Base-by-base conservation (phyloP, 2,329 filamentous ascomycete genomes). In the Trichoderma sp. region DNA sequence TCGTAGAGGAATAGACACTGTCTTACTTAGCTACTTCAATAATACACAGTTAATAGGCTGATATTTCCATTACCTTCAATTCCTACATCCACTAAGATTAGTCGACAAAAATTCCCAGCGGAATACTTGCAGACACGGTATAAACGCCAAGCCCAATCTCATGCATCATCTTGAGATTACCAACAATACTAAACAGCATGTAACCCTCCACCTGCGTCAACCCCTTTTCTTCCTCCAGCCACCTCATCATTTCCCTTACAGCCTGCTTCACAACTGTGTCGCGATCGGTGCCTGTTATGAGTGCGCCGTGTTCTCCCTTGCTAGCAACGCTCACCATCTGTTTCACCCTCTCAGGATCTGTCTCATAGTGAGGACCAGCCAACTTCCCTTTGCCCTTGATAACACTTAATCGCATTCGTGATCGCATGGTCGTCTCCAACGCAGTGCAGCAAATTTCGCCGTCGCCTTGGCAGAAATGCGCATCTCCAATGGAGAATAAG, bases 381-480 rank as follows among this genome's bases (percentile, higher is more conserved):
- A 89, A 82, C 84, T 85, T 88, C 14, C 82, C 79, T 77, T 84
- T 87, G 67, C 83, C 82, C 79, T 87, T 88, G 74, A 86, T 83
- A 7, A 89, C 81, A 3, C 85, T 86, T 45, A 90, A 83, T n/a
- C 85, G 84, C 41, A 90, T 78, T 0, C 84, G 85, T 0, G 87
- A 88, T 75, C 82, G 85, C 81, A 89, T 86, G 1, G 87, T 84
- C 31, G 88, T 89, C 82, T 90, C 88, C 77, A 90, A 88, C 7
- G 88, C 88, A n/a, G 87, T 88, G 6, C 88, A 88, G 77, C 88
- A 89, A 27, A 89, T 86, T 77, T 89, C 88, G 4, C 88, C 88
- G 76, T 89, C 87, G 3, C 88, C 88, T 78, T 90, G 88, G 0
- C 87, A 87, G 3, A 87, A 87, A 79, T 90, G 88, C 0, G 87